Evolutionary conservation across 2,329 filamentous ascomycete genomes (phyloP), one percentile per base, ranked within the genome.

Genomic region (Ophiosphaerella korrae): DNA sequence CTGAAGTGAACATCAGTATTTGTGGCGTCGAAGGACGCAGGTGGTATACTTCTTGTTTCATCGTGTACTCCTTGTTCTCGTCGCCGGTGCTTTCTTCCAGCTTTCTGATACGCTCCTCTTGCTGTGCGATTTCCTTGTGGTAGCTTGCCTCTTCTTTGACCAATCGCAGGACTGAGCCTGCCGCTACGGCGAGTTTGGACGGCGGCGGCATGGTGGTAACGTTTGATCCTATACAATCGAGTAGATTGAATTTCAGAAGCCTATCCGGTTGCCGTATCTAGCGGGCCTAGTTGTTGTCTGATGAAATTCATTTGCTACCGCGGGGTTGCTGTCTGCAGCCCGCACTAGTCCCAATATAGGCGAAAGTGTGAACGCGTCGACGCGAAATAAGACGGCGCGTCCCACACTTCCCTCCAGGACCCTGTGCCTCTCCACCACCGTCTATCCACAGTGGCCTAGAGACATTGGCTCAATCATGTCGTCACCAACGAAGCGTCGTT

Each of bases 121-220:
- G 92, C 58, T 87, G 80, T 57, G 83, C 79, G 16, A 92, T 82
- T 74, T 99, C 94, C 70, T 88, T 88, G 80, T 92, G 88, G 78
- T 99, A 97, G 65, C 88, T 93, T 34, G 83, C 80, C 74, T 97
- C 90, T 75, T 99, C 94, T 75, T 96, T 97, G 60, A 96, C 84
- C 41, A 97, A 84, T 52, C 94, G 90, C 64, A 84, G 81, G 61
- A 97, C 85, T 16, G 90, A 86, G 55, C 87, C 84, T 21, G 90
- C 94, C 38, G 88, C 86, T 70, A 97, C 94, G 65, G 84, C 76
- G 72, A 97, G 85, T 62, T 87, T 83, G 1, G 87, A 86, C 38
- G 89, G 89, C 29, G 90, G 82, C 3, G 90, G 82, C 92, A 96
- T 96, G 42, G 43, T 74, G 3, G 7, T 44, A 8, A 13, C 23